phyloP scores from a whole-genome alignment of 2,329 filamentous ascomycete genomes.

The Penicillium sp. region DNA sequence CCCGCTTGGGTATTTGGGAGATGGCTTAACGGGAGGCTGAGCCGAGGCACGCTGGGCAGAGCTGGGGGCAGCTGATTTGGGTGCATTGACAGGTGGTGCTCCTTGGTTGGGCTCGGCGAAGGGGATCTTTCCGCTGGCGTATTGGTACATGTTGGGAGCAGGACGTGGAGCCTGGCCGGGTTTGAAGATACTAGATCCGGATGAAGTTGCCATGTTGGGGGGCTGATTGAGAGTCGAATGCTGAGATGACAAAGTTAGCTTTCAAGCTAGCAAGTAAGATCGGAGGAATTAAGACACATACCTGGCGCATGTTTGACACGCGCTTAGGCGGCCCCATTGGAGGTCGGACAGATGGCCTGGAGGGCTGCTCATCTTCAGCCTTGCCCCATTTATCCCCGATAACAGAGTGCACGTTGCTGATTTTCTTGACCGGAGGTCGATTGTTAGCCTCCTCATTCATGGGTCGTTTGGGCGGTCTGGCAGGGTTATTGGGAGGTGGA shows the following conservation, averaged over 20 bases:
- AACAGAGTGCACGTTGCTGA: slow-evolving; percentile 62
- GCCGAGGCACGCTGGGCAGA: slow-evolving; percentile 40
- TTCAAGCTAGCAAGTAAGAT: slow-evolving; percentile 24
- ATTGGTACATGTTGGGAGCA: slow-evolving; percentile 80
- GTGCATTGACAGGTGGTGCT: slow-evolving; percentile 49
- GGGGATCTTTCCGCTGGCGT: slow-evolving; percentile 85
- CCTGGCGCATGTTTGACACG: slow-evolving; percentile 75
- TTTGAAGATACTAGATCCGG: slow-evolving; percentile 42
- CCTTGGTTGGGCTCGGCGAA: slow-evolving; percentile 73
- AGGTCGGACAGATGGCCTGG: slow-evolving; percentile 63
- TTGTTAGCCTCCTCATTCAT: slow-evolving; percentile 65
- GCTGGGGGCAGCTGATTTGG: slow-evolving; percentile 70
- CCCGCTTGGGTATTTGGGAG: slow-evolving; percentile 84
- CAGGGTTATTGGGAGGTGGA: slow-evolving; percentile 67
- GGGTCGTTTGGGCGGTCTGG: slow-evolving; percentile 74
- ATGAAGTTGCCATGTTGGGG: slow-evolving; percentile 35
- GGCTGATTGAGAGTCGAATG: slow-evolving; percentile 46
- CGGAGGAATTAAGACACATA: slow-evolving; percentile 42
- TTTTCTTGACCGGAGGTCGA: slow-evolving; percentile 43
- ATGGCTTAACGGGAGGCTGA: slow-evolving; percentile 59
- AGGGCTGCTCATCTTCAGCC: slow-evolving; percentile 72
- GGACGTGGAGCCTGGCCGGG: slow-evolving; percentile 62
- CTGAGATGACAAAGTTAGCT: slow-evolving; percentile 31
- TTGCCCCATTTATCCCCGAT: slow-evolving; percentile 78
- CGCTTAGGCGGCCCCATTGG: slow-evolving; percentile 85